phyloP scores from a whole-genome alignment of 2,329 filamentous ascomycete genomes.

The Fusarium tricinctum region DNA sequence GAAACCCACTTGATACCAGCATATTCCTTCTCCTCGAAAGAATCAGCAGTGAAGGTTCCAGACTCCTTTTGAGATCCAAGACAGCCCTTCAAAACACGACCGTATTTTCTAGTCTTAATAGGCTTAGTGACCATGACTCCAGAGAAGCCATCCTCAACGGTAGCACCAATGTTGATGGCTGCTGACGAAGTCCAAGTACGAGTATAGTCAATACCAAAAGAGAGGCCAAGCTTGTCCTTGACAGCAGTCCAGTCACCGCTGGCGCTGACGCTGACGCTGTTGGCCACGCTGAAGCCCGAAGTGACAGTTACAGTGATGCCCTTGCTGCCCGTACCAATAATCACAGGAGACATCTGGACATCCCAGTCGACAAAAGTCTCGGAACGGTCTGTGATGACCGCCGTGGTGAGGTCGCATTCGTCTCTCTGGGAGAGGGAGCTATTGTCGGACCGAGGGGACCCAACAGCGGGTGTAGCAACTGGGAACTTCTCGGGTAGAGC shows the following conservation, averaged over 20 bases:
- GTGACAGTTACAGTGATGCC: constrained; percentile 11
- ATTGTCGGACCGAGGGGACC: too few relatives aligned
- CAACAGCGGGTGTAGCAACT: too few relatives aligned
- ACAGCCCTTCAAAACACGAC: constrained; percentile 17
- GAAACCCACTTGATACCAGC: constrained; percentile 26
- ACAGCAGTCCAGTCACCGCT: background rate
- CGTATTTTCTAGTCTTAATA: constrained; percentile 17
- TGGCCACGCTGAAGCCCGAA: background rate
- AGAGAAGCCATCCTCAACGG: background rate
- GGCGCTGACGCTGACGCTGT: constrained; percentile 15
- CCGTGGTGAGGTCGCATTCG: constrained; percentile 1
- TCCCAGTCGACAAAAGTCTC: constrained; percentile 38
- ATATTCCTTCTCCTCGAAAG: constrained; percentile 17
- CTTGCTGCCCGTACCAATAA: constrained; percentile 20
- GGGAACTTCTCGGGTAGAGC: background rate
- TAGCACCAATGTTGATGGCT: constrained; percentile 16
- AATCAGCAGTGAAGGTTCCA: constrained; percentile 27
- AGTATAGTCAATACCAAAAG: constrained; percentile 25
- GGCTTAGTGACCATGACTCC: constrained; percentile 25
- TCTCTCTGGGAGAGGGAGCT: background rate
- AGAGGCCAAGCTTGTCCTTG: constrained; percentile 9
- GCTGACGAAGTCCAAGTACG: constrained; percentile 27
- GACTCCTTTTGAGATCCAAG: constrained; percentile 12
- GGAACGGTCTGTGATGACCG: constrained; percentile 6
- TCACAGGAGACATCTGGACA: constrained; percentile 36